Percentiles rank a stretch among this genome's conserved stretches.
These are phyloP conservation scores for Fusarium sp. DNA, from an alignment of 2,329 filamentous ascomycete species.

Conservation along the genomic window DNA sequence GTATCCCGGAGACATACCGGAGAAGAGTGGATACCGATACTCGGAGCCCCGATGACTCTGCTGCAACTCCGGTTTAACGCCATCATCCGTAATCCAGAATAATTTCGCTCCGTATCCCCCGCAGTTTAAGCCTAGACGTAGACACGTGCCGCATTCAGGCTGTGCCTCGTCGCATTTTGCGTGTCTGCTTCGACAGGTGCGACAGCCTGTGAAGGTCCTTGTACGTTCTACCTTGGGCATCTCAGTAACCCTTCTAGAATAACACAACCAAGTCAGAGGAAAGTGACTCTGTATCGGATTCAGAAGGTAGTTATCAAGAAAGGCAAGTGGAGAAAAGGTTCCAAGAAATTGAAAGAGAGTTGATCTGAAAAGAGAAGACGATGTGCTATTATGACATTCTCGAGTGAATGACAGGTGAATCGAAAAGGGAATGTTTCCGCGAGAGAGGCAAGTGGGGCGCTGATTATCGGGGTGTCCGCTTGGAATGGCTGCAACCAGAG, in stretches of 20 bases:
- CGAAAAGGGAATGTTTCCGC: constrained; percentile 39
- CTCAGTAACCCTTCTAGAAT: too few relatives aligned
- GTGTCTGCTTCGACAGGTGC: constrained; percentile 53
- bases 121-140: constrained; percentile 50
- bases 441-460: neutral
- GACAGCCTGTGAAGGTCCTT: constrained; percentile 50
- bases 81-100: constrained; percentile 47
- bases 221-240: constrained; percentile 43
- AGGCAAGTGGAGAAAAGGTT: constrained; percentile 36
- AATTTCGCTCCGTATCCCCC: constrained; percentile 54
- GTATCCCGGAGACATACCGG: constrained; percentile 42
- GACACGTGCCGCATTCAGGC: constrained; percentile 54
- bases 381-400: neutral
- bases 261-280: too few relatives aligned
- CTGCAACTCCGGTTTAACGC: constrained; percentile 30
- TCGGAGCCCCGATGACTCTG: constrained; percentile 43
- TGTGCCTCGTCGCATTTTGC: constrained; percentile 58
- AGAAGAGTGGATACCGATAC: constrained; percentile 57
- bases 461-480: neutral
- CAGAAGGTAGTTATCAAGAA: neutral
- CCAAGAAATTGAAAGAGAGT: neutral
- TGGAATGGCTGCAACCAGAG: neutral
- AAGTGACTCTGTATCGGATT: too few relatives aligned
- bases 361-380: neutral
- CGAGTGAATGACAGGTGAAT: neutral